phyloP scores from a whole-genome alignment of 2,329 filamentous ascomycete species.

The Ceratocystiopsis sp. region DNA sequence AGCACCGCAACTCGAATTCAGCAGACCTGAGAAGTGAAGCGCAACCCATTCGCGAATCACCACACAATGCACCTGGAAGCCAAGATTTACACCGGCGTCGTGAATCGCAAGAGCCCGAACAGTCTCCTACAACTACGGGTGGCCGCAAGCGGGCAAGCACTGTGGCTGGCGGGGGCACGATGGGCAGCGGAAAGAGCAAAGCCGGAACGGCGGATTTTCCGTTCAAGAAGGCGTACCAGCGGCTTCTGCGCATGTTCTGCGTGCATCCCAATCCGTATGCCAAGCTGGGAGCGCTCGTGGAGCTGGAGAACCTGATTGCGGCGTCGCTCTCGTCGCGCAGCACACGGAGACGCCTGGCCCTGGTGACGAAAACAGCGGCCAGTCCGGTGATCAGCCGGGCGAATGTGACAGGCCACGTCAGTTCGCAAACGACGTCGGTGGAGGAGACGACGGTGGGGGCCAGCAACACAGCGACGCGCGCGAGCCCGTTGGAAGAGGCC shows the following conservation, averaged over 20 bases:
- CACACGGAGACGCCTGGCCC: constrained; percentile 20
- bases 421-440: not conserved
- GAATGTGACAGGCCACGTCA: not conserved
- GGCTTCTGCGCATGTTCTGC: constrained; percentile 70
- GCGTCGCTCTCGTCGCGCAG: constrained; percentile 50
- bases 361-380: constrained; percentile 15
- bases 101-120: no score
- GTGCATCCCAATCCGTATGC: constrained; percentile 75
- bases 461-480: constrained; percentile 12
- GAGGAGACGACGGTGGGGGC: not conserved
- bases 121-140: no score
- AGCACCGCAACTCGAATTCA: constrained; percentile 20
- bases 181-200: constrained; percentile 3
- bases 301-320: constrained; percentile 67
- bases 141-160: no score
- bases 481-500: constrained; percentile 42
- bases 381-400: constrained; percentile 2
- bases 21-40: constrained; percentile 19
- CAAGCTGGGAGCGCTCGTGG: constrained; percentile 69
- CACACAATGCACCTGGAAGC: no score
- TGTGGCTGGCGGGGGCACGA: no score
- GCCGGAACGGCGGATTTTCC: constrained; percentile 43
- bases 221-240: constrained; percentile 63
- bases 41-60: no score
- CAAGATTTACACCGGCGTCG: no score